These are phyloP conservation scores for Aspergillus haitiensis DNA, from an alignment of 495 filamentous ascomycete genomes.

Conservation along the genomic window DNA sequence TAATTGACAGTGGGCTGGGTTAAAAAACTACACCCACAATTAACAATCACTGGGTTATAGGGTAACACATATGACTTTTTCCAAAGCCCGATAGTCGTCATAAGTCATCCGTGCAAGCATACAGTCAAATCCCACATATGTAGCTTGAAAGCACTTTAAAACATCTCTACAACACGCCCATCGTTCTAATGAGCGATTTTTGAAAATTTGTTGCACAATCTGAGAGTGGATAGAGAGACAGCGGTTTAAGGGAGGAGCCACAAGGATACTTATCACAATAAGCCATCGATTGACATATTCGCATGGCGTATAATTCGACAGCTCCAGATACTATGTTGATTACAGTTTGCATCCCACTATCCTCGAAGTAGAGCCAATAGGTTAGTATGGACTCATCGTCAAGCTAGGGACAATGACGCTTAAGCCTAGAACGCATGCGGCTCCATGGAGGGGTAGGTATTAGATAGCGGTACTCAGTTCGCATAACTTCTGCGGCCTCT, in stretches of 20 bases:
- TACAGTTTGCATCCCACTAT: background rate
- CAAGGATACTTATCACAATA: background rate
- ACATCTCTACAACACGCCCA: background rate
- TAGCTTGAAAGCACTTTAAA: background rate
- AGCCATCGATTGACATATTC: background rate
- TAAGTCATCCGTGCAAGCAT: background rate
- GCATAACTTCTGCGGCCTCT: background rate
- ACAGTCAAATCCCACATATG: background rate
- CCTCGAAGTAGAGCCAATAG: background rate
- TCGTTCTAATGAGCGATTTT: background rate
- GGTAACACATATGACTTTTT: background rate
- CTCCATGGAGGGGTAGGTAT: background rate
- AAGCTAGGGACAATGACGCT: background rate
- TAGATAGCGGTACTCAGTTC: background rate
- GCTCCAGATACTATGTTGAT: background rate
- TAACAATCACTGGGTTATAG: too few species aligned
- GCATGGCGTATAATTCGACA: background rate
- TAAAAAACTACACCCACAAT: too few species aligned
- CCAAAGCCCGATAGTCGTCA: background rate
- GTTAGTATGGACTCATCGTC: background rate
- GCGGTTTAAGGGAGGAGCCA: background rate
- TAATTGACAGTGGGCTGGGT: too few species aligned
- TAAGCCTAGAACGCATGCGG: background rate
- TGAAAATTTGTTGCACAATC: background rate
- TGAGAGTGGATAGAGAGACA: background rate